These are phyloP conservation scores for Saccharomycopsis fermentans DNA, from an alignment of 805 yeast species.

Conservation along the genomic window DNA sequence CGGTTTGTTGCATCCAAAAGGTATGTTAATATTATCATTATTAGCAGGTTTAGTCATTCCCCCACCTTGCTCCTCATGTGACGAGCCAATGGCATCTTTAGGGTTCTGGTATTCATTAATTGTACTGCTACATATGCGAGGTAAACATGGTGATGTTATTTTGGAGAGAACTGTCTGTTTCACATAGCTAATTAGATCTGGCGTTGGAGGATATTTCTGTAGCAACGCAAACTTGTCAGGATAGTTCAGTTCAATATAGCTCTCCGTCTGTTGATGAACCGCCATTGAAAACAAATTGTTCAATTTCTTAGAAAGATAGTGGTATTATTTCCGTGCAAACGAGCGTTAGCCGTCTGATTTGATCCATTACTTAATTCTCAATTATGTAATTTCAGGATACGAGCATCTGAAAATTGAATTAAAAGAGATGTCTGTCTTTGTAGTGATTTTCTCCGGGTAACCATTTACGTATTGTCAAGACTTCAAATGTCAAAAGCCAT, in stretches of 20 bases:
- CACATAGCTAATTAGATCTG: neutral
- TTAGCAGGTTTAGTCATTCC: neutral
- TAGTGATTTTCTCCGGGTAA: too few relatives aligned
- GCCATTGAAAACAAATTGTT: neutral
- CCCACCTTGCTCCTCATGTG: neutral
- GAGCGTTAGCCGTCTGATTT: too few relatives aligned
- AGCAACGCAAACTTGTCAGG: neutral
- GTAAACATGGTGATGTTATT: neutral
- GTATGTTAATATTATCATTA: neutral
- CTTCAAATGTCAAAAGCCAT: too few relatives aligned
- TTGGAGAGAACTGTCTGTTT: neutral
- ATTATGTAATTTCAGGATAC: too few relatives aligned
- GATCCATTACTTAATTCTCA: too few relatives aligned
- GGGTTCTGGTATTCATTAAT: neutral
- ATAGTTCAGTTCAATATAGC: neutral
- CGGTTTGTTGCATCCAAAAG: slow-evolving; percentile 1
- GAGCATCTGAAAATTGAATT: too few relatives aligned
- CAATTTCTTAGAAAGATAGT: neutral
- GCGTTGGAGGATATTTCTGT: neutral
- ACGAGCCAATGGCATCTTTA: too few relatives aligned
- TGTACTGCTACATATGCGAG: neutral
- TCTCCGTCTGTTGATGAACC: neutral
- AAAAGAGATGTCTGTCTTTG: too few relatives aligned
- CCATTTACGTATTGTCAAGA: too few relatives aligned
- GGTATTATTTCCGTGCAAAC: neutral